These are phyloP conservation scores for Panicum virgatum DNA, from an alignment of 202 grass and related monocot species.

Conservation along the genomic window DNA sequence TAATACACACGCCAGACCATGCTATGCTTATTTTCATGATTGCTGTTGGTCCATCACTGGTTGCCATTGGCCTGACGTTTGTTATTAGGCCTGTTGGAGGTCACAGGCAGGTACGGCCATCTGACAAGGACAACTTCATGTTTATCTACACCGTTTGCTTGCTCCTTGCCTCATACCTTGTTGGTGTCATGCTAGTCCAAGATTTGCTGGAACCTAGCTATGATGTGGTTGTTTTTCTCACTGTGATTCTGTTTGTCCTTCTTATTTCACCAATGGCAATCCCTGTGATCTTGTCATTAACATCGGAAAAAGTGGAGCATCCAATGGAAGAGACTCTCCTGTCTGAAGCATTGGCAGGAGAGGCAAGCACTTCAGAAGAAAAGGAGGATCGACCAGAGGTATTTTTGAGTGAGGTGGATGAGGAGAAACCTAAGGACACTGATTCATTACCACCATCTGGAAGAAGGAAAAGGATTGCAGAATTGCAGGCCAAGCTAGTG, in stretches of 20 bases:
- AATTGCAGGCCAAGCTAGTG: conserved; percentile 66
- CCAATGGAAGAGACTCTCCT: conserved; percentile 69
- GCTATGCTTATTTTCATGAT: conserved; percentile 81
- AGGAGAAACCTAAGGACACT: conserved; percentile 73
- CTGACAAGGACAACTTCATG: conserved; percentile 79
- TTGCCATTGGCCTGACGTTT: conserved; percentile 80
- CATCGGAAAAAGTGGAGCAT: conserved; percentile 46
- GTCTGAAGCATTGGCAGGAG: conserved; percentile 47
- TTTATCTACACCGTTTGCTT: conserved; percentile 85
- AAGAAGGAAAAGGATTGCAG: conserved; percentile 70
- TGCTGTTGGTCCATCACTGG: conserved; percentile 79
- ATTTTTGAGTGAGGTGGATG: conserved; percentile 85
- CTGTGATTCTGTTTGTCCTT: conserved; percentile 61
- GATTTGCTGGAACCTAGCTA: conserved; percentile 63
- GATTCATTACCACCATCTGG: conserved; percentile 61
- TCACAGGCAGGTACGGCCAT: conserved; percentile 67
- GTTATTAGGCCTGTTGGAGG: conserved; percentile 85
- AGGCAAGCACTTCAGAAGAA: conserved; percentile 59
- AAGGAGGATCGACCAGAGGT: conserved; percentile 59
- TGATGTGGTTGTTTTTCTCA: conserved; percentile 42
- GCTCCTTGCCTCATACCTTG: conserved; percentile 86
- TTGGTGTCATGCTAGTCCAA: conserved; percentile 89
- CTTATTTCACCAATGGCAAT: conserved; percentile 61
- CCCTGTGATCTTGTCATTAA: conserved; percentile 65
- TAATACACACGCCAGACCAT: conserved; percentile 77